Evolutionary conservation across 2,329 filamentous ascomycete genomes (phyloP).

Genomic region (Penicillium sp.): DNA sequence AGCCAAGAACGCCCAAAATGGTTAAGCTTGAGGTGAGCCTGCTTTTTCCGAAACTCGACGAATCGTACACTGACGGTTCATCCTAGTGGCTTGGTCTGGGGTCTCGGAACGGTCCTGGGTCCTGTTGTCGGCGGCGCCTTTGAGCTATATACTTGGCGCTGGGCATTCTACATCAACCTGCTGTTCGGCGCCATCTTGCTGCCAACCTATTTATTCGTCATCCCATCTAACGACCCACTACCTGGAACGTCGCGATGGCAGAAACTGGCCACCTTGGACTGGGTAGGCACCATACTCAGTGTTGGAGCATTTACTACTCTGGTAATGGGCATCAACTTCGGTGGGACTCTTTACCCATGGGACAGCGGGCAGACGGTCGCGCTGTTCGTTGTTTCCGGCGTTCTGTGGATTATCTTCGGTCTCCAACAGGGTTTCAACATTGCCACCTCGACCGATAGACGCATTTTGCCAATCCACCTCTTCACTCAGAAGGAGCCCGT

Average conservation of each 20-base stretch:
- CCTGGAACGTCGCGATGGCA: constrained; percentile 24
- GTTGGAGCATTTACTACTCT: constrained; percentile 5
- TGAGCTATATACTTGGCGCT: constrained; percentile 8
- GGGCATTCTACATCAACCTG: constrained; percentile 42
- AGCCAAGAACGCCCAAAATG: neutral
- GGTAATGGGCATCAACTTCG: constrained; percentile 27
- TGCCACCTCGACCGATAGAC: neutral
- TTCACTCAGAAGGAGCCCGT: neutral
- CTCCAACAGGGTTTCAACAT: neutral
- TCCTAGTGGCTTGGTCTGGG: constrained; percentile 3
- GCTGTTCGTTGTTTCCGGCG: constrained; percentile 42
- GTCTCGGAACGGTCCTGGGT: constrained; percentile 3
- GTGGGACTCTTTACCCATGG: constrained; percentile 39
- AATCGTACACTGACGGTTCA: neutral
- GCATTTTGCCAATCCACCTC: neutral
- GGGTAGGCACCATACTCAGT: constrained; percentile 32
- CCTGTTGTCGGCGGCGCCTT: constrained; percentile 1
- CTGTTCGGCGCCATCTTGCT: constrained; percentile 38
- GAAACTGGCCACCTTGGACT: constrained; percentile 31
- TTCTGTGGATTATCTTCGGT: constrained; percentile 26
- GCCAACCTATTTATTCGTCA: constrained; percentile 47
- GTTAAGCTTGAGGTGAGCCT: neutral
- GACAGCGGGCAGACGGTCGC: constrained; percentile 38
- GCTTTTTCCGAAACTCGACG: neutral
- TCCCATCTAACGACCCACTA: constrained; percentile 37